Evolutionary conservation across 2,329 filamentous ascomycete species (phyloP), one percentile per base, ranked within the genome.

Genomic region (Ophiostoma perfectum): DNA sequence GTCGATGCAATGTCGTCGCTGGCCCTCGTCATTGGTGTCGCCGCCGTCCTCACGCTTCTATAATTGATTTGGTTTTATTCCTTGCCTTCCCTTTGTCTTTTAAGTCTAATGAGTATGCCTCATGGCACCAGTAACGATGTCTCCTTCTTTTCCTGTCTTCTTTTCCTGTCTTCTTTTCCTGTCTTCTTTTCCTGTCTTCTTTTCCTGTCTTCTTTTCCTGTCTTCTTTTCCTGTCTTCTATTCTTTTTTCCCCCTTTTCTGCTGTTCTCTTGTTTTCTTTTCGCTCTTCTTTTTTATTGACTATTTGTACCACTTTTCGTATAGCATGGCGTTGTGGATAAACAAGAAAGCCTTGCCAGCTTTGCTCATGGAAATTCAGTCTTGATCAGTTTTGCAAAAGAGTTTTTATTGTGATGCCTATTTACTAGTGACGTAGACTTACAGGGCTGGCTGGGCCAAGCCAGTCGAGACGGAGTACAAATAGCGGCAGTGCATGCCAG

Each of bases 1-100:
- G 55, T 60, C 55, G 55, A 60, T 60, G 27, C 55, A 12, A 60
- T 60, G 55, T 60, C 55, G 60, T 42, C 60, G 60, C 60, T 63
- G 39, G 60, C 60, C 38, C 60, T 63, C 38, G 60, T 63, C 14
- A 42, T 63, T 42, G 60, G 60, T 16, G 60, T 63, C 38, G 60
- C 60, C 2, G 60, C 60, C 16, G 38, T 63, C 5, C 14, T 63
- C 38, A 42, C 38, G 38, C 60, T 63, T 11, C 7, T 42, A 3
- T 63, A n/a, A n/a, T 18, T 0, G 14, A 6, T 52, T 52, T 27
- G 2, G 16, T 52, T 52, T 27, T 27, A 18, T 52, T 27, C n/a
- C 0, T 39, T 27, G 38, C 8, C 7, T 39, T 63, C 9, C 38
- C 16, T 55, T 27, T 5, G 9, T 18, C 0, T 12, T 27, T 27